phyloP scores from a whole-genome alignment of 169 alveolate genomes.

The Ichthyophthirius multifiliis region DNA sequence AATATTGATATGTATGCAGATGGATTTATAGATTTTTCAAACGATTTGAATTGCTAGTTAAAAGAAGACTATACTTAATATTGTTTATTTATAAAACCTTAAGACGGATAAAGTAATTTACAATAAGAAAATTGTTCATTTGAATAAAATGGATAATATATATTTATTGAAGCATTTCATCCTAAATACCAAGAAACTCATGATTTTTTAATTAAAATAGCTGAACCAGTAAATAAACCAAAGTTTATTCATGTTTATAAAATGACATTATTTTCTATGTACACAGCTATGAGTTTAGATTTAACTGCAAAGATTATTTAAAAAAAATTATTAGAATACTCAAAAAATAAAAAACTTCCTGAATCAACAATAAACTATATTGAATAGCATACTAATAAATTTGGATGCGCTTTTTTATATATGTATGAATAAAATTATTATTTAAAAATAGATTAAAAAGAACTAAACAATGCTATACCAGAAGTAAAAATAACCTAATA shows the following conservation, averaged over 20 bases:
- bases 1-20: too few species aligned
- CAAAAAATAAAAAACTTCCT: neutral
- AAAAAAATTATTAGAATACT: neutral
- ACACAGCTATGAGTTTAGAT: constrained; percentile 9
- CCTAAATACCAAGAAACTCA: constrained; percentile 2
- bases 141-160: too few species aligned
- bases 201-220: constrained; percentile 4
- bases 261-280: neutral
- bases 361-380: neutral
- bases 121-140: too few species aligned
- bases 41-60: too few species aligned
- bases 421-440: neutral
- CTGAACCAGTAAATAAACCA: neutral
- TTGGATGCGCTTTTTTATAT: neutral
- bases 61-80: too few species aligned
- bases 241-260: neutral
- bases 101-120: too few species aligned
- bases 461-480: neutral
- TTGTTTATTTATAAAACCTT: too few species aligned
- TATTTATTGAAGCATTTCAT: constrained; percentile 3
- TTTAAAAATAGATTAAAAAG: neutral
- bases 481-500: too few species aligned
- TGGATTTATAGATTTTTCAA: too few species aligned
- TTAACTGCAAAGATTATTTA: neutral
- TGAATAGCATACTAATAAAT: neutral